These are phyloP conservation scores for Colletotrichum tropicale DNA, from an alignment of 2,329 filamentous ascomycete species.

Conservation along the genomic window DNA sequence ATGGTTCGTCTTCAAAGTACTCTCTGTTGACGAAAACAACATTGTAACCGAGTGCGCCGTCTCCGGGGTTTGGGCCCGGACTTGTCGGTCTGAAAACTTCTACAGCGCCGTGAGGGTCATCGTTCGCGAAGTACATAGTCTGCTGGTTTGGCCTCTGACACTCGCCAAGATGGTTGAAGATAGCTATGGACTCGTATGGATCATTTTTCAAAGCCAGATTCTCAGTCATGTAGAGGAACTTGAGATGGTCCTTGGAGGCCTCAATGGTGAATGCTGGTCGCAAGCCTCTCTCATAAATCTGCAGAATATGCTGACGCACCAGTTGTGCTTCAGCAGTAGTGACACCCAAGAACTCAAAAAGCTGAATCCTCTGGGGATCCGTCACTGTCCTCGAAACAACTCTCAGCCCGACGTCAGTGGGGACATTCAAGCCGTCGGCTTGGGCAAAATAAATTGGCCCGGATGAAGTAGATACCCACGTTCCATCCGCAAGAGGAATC, in stretches of 20 bases:
- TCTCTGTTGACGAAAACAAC: neutral
- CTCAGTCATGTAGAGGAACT: neutral
- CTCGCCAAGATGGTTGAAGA: neutral
- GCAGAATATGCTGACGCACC: neutral
- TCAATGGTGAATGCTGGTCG: neutral
- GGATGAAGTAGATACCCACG: neutral
- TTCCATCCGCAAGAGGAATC: neutral
- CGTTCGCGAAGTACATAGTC: neutral
- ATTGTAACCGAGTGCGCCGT: neutral
- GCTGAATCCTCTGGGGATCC: neutral
- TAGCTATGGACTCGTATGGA: neutral
- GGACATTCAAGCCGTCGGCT: neutral
- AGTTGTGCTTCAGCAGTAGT: neutral
- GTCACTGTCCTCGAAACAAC: neutral
- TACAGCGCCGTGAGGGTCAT: neutral
- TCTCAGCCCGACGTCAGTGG: neutral
- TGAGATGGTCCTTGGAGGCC: neutral
- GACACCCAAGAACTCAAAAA: neutral
- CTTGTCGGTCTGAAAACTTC: neutral
- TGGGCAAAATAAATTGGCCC: neutral
- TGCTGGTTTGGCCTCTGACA: neutral
- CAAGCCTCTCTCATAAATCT: accelerated
- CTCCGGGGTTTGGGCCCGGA: neutral
- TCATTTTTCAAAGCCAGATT: accelerated
- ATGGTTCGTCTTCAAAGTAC: neutral